phyloP scores from a whole-genome alignment of 1,284 basidiomycete species.

The Cerioporus squamosus region DNA sequence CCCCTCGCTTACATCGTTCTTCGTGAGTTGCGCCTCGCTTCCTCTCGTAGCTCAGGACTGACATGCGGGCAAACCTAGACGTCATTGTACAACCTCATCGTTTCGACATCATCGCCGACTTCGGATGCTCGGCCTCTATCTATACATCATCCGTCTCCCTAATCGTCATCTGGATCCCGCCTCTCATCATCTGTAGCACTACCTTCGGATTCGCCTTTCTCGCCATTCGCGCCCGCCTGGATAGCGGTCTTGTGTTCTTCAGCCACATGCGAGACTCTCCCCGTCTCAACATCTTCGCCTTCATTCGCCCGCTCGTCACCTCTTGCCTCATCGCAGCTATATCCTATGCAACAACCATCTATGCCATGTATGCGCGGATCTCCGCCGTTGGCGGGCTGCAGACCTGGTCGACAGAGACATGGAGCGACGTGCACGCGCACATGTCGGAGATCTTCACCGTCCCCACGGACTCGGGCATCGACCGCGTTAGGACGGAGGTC shows the following conservation, averaged over 20 bases:
- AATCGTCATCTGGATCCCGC: slow-evolving; percentile 62
- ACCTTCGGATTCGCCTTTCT: slow-evolving; percentile 48
- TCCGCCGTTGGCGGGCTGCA: slow-evolving; percentile 42
- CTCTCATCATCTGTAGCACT: slow-evolving; percentile 49
- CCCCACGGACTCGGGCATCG: slow-evolving; percentile 14
- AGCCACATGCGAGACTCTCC: slow-evolving; percentile 31
- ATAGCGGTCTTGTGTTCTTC: slow-evolving; percentile 39
- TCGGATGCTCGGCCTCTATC: slow-evolving; percentile 66
- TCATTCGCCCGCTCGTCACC: slow-evolving; percentile 44
- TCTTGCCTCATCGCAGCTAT: slow-evolving; percentile 40
- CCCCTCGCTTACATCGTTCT: slow-evolving; percentile 61
- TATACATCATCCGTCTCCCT: slow-evolving; percentile 56
- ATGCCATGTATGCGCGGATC: slow-evolving; percentile 40
- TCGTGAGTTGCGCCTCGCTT: slow-evolving; percentile 45
- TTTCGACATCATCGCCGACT: slow-evolving; percentile 65
- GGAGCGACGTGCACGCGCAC: slow-evolving; percentile 41
- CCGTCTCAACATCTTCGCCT: slow-evolving; percentile 41
- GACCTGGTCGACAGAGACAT: slow-evolving; percentile 30
- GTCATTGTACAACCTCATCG: slow-evolving; percentile 68
- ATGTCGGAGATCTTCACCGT: slow-evolving; percentile 33
- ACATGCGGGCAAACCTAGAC: slow-evolving; percentile 44
- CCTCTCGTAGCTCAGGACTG: not conserved
- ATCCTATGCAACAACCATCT: slow-evolving; percentile 40
- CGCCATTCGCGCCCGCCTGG: slow-evolving; percentile 25
- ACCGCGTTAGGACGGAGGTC: slow-evolving; percentile 28